A percentile compares a stretch with the other conserved stretches of the same genome.
Conservation (phyloP, 345 rosid genomes). For the Gossypium raimondii region DNA sequence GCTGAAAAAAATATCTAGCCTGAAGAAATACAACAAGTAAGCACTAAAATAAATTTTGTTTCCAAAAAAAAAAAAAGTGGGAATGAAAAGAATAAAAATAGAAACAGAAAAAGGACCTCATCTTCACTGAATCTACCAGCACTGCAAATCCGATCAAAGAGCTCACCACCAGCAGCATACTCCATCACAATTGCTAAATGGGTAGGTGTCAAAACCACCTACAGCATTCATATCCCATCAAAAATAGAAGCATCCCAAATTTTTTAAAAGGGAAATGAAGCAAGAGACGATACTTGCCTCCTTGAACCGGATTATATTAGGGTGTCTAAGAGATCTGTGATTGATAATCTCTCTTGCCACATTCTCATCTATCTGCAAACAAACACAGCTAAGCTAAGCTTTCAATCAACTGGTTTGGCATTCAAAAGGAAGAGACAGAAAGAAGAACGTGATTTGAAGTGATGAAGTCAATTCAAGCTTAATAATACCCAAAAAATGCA, state of each 20-base stretch:
- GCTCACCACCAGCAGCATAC: constrained; percentile 92
- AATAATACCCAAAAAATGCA: too few relatives aligned
- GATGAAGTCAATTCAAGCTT: not conserved
- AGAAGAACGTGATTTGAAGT: not conserved
- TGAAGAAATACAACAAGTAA: constrained; percentile 24
- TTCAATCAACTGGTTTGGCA: not conserved
- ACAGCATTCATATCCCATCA: constrained; percentile 16
- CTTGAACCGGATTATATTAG: constrained; percentile 85
- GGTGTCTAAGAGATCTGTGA: constrained; percentile 89
- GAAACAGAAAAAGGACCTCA: constrained; percentile 44
- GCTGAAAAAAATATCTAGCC: constrained; percentile 96
- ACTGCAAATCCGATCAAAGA: constrained; percentile 77
- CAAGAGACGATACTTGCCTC: constrained; percentile 41
- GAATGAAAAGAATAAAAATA: constrained; percentile 1
- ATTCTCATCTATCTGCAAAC: constrained; percentile 80
- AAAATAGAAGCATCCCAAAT: not conserved
- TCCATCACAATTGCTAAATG: constrained; percentile 93
- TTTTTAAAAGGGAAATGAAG: not conserved
- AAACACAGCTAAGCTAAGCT: not conserved
- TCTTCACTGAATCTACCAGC: constrained; percentile 96
- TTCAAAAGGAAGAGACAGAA: not conserved
- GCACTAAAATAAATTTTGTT: not conserved
- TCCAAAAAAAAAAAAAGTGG: not conserved
- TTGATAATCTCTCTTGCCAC: constrained; percentile 93
- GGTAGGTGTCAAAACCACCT: constrained; percentile 81